phyloP scores from a whole-genome alignment of 192 early-diverging fungal species.

The Paraglomus brasilianum region DNA sequence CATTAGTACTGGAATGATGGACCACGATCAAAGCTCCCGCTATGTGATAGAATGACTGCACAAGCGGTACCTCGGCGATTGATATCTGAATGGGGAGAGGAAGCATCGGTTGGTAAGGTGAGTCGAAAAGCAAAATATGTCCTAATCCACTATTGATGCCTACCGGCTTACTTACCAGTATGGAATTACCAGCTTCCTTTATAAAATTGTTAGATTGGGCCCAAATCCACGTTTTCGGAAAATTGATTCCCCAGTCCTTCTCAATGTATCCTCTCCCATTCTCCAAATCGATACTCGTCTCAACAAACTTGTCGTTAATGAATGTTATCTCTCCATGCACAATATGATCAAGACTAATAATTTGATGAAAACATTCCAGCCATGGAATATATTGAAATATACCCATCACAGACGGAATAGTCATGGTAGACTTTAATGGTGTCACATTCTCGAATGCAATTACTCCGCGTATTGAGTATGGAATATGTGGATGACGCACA shows the following conservation, averaged over 20 bases:
- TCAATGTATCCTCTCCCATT: conserved; percentile 48
- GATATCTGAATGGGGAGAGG: neutral
- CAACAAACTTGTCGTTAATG: conserved; percentile 17
- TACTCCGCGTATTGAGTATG: conserved; percentile 4
- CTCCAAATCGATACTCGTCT: conserved; percentile 24
- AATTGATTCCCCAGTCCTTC: conserved; percentile 54
- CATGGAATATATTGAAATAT: conserved; percentile 45
- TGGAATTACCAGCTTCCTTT: conserved; percentile 33
- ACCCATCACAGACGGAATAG: conserved; percentile 45
- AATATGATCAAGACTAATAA: conserved; percentile 42
- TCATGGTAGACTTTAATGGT: conserved; percentile 32
- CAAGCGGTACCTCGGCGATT: neutral
- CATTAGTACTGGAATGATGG: conserved; percentile 41
- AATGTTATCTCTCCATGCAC: conserved; percentile 34
- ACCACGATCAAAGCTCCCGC: conserved; percentile 38
- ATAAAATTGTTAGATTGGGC: conserved; percentile 44
- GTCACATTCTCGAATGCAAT: conserved; percentile 32
- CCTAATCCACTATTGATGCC: no score
- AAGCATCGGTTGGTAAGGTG: neutral
- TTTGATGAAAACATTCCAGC: conserved; percentile 51
- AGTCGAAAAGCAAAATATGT: neutral
- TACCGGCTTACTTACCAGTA: conserved; percentile 39
- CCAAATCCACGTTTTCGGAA: conserved; percentile 55
- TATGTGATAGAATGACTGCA: neutral
- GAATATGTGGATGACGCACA: neutral